Conservation (phyloP, 768 basidiomycete genomes). For the Cystoderma amianthinum region DNA sequence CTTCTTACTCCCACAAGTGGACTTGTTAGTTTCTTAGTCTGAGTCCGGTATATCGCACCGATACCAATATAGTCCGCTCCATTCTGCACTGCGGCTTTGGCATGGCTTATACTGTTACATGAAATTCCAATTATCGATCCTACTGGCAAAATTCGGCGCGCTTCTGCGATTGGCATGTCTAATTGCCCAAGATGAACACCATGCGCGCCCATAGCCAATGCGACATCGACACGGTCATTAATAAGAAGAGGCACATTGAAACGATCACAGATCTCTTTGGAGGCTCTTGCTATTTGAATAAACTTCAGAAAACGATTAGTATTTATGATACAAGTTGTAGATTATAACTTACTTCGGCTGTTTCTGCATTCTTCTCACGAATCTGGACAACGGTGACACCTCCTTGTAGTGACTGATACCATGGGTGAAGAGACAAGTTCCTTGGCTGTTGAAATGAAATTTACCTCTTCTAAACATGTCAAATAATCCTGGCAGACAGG, state of each 20-base stretch:
- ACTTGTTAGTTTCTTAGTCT: constrained; percentile 67
- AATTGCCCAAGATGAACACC: constrained; percentile 90
- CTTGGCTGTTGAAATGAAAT: constrained; percentile 1
- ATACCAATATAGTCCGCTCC: constrained; percentile 85
- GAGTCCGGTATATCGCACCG: constrained; percentile 77
- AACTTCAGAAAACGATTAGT: constrained; percentile 40
- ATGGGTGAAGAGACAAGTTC: background rate
- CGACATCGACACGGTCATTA: constrained; percentile 85
- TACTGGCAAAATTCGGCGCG: constrained; percentile 60
- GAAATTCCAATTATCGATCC: constrained; percentile 76
- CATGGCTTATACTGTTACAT: constrained; percentile 63
- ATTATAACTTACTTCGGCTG: constrained; percentile 58
- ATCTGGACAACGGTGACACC: constrained; percentile 90
- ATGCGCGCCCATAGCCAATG: constrained; percentile 64
- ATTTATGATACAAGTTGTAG: background rate
- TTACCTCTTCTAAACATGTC: constrained; percentile 69
- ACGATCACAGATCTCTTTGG: constrained; percentile 65
- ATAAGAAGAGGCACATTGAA: constrained; percentile 82
- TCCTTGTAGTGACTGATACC: constrained; percentile 63
- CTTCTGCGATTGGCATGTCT: constrained; percentile 69
- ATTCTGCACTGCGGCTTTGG: constrained; percentile 50
- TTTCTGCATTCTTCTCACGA: constrained; percentile 80
- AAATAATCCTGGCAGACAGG: constrained; percentile 53
- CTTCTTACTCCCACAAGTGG: constrained; percentile 67
- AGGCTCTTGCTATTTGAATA: constrained; percentile 60